These are phyloP conservation scores for Suaeda aralocaspica DNA, from an alignment of 148 eudicot genomes.

Conservation along the genomic window DNA sequence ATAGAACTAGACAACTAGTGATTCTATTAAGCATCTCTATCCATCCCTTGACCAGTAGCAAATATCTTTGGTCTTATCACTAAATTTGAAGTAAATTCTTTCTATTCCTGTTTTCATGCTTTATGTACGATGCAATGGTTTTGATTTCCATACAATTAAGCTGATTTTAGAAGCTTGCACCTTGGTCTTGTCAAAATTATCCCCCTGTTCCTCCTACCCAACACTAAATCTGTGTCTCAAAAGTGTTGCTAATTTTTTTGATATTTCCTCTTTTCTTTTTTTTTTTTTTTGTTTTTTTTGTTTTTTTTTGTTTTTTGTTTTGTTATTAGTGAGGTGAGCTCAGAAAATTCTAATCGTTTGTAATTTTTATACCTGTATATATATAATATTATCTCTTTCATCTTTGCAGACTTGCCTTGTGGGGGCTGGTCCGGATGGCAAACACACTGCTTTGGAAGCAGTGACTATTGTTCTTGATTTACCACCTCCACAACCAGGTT, in stretches of 20 bases:
- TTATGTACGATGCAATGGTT: not conserved
- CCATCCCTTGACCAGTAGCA: not conserved
- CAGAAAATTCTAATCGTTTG: no score
- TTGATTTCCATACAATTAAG: not conserved
- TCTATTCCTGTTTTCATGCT: not conserved
- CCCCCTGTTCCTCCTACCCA: not conserved
- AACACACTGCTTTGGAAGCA: conserved; percentile 96
- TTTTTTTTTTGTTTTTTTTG: not conserved
- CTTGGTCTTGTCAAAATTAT: not conserved
- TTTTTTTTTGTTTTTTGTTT: not conserved
- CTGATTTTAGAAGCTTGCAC: not conserved
- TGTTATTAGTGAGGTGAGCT: no score
- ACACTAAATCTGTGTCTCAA: not conserved
- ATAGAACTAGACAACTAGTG: not conserved
- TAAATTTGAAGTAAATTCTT: not conserved
- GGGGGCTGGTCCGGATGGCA: conserved; percentile 97
- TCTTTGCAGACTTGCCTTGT: conserved; percentile 76
- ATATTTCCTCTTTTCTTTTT: not conserved
- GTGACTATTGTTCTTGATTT: conserved; percentile 98
- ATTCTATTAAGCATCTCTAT: not conserved
- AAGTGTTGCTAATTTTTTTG: not conserved
- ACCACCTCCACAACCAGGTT: conserved; percentile 98
- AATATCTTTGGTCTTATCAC: not conserved
- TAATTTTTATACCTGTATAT: no score
- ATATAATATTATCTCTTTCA: no score